Evolutionary conservation across 192 early-diverging fungal species (phyloP).

Genomic region (Kappamyces sp.): DNA sequence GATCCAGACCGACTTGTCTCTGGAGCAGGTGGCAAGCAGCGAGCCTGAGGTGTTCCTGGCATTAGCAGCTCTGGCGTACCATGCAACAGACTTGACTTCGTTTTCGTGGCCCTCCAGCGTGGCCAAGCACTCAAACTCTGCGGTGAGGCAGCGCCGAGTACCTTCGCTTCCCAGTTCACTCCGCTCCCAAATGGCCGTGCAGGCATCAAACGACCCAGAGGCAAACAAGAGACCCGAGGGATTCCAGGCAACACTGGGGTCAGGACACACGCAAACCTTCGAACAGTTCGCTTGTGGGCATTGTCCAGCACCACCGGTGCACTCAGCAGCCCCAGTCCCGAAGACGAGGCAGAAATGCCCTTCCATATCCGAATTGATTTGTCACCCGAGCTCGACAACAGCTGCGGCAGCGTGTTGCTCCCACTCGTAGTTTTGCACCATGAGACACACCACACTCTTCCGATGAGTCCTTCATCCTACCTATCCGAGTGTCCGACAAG

Average conservation of each 20-base stretch:
- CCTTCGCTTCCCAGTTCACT: slow-evolving; percentile 41
- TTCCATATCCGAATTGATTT: slow-evolving; percentile 86
- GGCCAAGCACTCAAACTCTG: slow-evolving; percentile 81
- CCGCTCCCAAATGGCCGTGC: slow-evolving; percentile 86
- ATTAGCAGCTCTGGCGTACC: slow-evolving; percentile 28
- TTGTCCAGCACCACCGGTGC: slow-evolving; percentile 54
- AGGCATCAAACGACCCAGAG: slow-evolving; percentile 89
- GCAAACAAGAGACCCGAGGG: slow-evolving; percentile 68
- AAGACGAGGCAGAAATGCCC: slow-evolving; percentile 24
- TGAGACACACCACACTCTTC: slow-evolving; percentile 26
- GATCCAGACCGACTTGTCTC: slow-evolving; percentile 98
- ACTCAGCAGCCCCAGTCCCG: slow-evolving; percentile 73
- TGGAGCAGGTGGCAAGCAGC: slow-evolving; percentile 86
- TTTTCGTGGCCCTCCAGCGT: slow-evolving; percentile 98
- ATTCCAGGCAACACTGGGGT: slow-evolving; percentile 66
- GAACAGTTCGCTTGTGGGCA: slow-evolving; percentile 87
- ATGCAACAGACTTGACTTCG: slow-evolving; percentile 90
- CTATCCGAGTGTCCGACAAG: too few relatives aligned
- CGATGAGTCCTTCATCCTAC: slow-evolving; percentile 3
- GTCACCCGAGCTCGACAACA: slow-evolving; percentile 84
- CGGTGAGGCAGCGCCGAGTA: neutral
- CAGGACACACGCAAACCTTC: slow-evolving; percentile 17
- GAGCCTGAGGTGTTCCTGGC: slow-evolving; percentile 55
- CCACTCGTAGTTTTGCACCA: slow-evolving; percentile 84
- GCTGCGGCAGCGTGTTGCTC: slow-evolving; percentile 59